Base-by-base conservation (phyloP, 306 rosid genomes). In the Cotoneaster glaucophyllus region DNA sequence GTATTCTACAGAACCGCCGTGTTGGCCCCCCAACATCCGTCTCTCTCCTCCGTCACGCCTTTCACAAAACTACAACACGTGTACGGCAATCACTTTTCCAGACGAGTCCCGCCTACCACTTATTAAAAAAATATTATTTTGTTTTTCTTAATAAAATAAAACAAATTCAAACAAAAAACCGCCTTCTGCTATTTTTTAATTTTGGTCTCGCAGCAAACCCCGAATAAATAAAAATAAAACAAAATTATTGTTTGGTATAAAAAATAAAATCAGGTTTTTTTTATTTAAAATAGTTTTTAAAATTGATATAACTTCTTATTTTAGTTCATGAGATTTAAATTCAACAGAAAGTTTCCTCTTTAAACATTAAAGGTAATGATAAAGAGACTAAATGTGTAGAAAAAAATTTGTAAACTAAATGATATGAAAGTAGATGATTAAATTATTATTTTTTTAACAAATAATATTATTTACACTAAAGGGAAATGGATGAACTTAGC, bases 281-380 rank as follows among this genome's bases (percentile, higher is more conserved):
- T 24, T 11, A 6, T 24, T 24, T 59, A 11, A 25, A 34, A 34
- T 34, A 34, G 0, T 34, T 6, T 34, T 34, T 34, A 7, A 34
- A 0, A 6, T 34, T 34, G 2, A 34, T 9, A 34, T 34, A 6
- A 34, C 1, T 34, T 34, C 2, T 34, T 7, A 34, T 6, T 34
- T 34, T 34, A 1, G 0, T 6, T 34, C 9, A 0, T 6, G 0
- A 34, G 1, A 34, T 34, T 34, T 34, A 34, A 1, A 1, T 34
- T 6, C 0, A 34, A 34, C 9, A 6, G 2, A 34, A 34, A 34
- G 0, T 3, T 0, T 34, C 2, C 0, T 6, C 0, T 34, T 34
- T 34, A 34, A 34, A 34, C 37, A 32, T 32, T 1, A 34, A 34
- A 34, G 0, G 0, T 32, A 32, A 5, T 5, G 0, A 1, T 1